Evolutionary conservation across 2,329 filamentous ascomycete genomes (phyloP), one percentile per base, ranked within the genome.

Genomic region (Colletotrichum lentis): DNA sequence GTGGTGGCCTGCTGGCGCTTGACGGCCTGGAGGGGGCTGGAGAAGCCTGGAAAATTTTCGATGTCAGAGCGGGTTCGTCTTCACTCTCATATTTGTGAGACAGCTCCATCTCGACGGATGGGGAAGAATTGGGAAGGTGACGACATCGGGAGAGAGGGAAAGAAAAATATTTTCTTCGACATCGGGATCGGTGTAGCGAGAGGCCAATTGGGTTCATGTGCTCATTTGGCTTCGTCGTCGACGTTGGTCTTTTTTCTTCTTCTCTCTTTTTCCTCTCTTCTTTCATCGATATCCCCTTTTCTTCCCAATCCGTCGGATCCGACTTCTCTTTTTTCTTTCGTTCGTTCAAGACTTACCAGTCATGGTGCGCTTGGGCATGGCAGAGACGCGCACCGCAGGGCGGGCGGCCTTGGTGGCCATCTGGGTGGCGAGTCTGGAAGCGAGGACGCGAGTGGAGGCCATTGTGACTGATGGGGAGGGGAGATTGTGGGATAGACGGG

Each of bases 371-470:
- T 91, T 91, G 84, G 90, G 86, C 81, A 85, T 85, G 82, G 83
- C 85, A 80, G 85, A 83, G 76, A 89, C 77, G 79, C 90, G 90
- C 79, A 90, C 81, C 81, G 89, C 89, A 84, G 91, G 90, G 82
- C 91, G 91, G 82, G 90, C 90, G 82, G 89, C 90, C 89, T 91
- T 92, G 84, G 86, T 83, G 57, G 67, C 88, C 88, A 91, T 90
- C 84, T 90, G 87, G 80, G 88, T 86, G 82, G 90, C 90, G 85
- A 93, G 86, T 82, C 91, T 89, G 79, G 90, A 90, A 81, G 91
- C 88, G 84, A 92, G 86, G 82, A 93, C 86, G 84, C 91, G 91
- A 81, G 88, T 84, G 82, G 88, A 86, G 82, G 91, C 89, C 91
- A 94, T 94, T 92, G 87, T 88, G 87, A 89, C 83, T 84, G 84